Evolutionary conservation across 164 flowering plant species (phyloP), one percentile per base, ranked within the genome.

Genomic region (Magnolia officinalis): DNA sequence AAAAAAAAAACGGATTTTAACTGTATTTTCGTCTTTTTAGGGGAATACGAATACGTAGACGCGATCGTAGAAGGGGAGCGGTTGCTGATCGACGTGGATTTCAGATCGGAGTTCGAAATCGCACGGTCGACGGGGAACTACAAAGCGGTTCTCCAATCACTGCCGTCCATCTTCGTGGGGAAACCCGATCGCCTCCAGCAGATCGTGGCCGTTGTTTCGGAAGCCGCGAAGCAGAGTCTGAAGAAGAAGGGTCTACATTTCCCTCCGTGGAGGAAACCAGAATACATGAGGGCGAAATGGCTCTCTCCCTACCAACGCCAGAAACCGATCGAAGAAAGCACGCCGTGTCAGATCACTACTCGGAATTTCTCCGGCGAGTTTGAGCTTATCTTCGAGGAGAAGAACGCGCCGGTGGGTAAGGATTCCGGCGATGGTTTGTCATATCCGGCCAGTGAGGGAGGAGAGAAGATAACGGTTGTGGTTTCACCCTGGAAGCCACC

Each of bases 231-330:
- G 55, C 91, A 83, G 84, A 92, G 96, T 83, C 77, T 95, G 78
- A 93, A 91, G 90, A 93, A 92, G 89, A 93, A 89, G 75, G 97
- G 95, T 0, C 88, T 95, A 88, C 97, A 84, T 59, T 67, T 92
- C 67, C 97, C 98, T 2, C 98, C 98, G 0, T 93, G 98, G 98
- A 79, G 98, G 49, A 90, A 86, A 67, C 87, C 89, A 0, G 96
- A 90, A 24, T 94, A 94, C 81, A 86, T 94, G 72, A 80, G 80
- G 50, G 88, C 97, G 49, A 92, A 92, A 76, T 92, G 96, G 97
- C 89, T 91, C 64, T 85, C 98, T 49, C 86, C 93, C 49, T 81
- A 82, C 78, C 37, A 63, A 21, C 64, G 70, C 23, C 26, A 64
- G 2, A 19, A 50, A 5, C 20, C 49, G 75, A 14, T 14, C 7